Evolutionary conservation across 257 asterid species (phyloP).

Genomic region (Paraleonurus japonicus): DNA sequence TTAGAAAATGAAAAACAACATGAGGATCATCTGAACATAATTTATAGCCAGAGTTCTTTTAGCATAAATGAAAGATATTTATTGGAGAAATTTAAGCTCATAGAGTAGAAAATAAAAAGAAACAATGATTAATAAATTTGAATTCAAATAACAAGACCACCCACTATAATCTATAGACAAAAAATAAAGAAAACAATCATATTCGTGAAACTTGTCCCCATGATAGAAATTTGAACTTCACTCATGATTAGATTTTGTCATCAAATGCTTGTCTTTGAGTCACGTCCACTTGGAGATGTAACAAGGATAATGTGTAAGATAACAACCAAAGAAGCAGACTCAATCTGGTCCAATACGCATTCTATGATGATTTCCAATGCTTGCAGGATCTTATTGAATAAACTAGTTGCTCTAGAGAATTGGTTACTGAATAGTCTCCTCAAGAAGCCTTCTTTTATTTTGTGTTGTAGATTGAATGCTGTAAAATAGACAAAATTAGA

Average conservation of each 20-base stretch:
- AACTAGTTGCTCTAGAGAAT: conserved; percentile 5
- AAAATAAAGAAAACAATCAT: conserved; percentile 5
- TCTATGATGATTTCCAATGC: conserved; percentile 22
- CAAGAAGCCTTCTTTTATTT: conserved; percentile 34
- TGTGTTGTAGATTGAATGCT: conserved; percentile 25
- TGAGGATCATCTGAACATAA: neutral
- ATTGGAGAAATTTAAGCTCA: conserved; percentile 14
- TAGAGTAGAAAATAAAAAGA: neutral
- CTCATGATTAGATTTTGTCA: neutral
- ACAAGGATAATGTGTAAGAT: conserved; percentile 23
- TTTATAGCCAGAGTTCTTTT: too few relatives aligned
- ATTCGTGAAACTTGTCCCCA: neutral
- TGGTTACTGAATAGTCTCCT: conserved; percentile 14
- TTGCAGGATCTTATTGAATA: conserved; percentile 39
- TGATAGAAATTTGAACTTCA: neutral
- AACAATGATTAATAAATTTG: conserved; percentile 26
- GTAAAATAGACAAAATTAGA: conserved; percentile 23
- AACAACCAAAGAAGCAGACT: conserved; percentile 28
- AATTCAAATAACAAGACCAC: conserved; percentile 28
- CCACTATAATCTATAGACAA: conserved; percentile 1
- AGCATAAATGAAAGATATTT: neutral
- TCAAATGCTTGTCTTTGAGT: conserved; percentile 5
- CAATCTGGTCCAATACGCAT: conserved; percentile 30
- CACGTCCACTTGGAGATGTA: conserved; percentile 26
- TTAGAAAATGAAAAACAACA: too few relatives aligned